Evolutionary conservation across 1,284 basidiomycete genomes (phyloP), one percentile per base, ranked within the genome.

Genomic region (Ceratobasidium sp.): DNA sequence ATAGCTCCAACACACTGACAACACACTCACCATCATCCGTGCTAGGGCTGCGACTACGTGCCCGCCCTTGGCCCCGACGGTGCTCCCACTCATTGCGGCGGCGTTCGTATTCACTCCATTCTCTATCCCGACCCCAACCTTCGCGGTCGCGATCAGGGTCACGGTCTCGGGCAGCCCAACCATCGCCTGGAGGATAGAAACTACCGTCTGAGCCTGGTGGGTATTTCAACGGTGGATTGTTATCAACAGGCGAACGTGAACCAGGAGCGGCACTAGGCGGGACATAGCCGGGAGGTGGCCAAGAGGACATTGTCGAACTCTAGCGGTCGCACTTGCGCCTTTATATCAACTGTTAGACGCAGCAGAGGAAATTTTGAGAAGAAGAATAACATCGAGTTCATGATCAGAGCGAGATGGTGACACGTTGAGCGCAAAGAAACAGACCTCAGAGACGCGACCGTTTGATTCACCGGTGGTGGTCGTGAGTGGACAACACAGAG

Each of bases 191-290:
- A 53, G 85, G 83, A 78, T 88, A 88, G 48, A 64, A 64, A 22
- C 27, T 43, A 14, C 43, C 48, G 62, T 80, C 80, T 59, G 84
- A 78, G 74, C 92, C 91, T 74, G 86, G 84, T 80, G 87, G 74
- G 31, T 72, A 71, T 81, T 74, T 85, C 84, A 78, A 87, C 88
- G 11, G 85, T 80, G 59, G 85, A 84, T 74, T 88, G 85, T 74
- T 48, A 14, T 72, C 69, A 51, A 84, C 82, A 53, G 90, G 92
- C 77, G 92, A 93, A 76, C 91, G 90, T 79, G 92, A 93, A 79
- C 90, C 91, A 80, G 92, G 93, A 79, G 89, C 90, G 77, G 88
- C 88, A 76, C 88, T 85, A 76, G 87, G 85, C 80, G 90, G 88
- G 82, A 89, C 90, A 83, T 91, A 90, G 81, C 86, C 85, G 83